Conservation (phyloP, 352 stramenopile genomes). For the Saprolegnia diclina region DNA sequence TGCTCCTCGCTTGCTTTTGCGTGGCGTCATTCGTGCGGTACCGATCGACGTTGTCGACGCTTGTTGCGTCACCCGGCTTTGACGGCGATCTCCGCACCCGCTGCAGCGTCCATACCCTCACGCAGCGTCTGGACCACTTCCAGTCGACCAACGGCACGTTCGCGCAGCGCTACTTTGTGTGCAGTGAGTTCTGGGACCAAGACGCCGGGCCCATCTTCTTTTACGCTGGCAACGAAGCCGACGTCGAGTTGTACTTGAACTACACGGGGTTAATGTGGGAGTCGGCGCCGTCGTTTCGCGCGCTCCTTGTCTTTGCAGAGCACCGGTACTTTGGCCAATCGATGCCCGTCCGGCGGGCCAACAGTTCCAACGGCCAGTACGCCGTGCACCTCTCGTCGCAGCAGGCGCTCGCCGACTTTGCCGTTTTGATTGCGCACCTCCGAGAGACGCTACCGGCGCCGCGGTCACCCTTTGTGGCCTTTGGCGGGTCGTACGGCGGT, state of each 20-base stretch:
- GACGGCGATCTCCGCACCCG: constrained; percentile 40
- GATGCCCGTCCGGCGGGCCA: constrained; percentile 30
- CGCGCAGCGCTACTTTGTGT: constrained; percentile 66
- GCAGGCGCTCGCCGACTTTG: constrained; percentile 62
- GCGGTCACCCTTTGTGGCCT: constrained; percentile 65
- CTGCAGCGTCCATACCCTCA: constrained; percentile 42
- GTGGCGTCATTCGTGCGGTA: background rate
- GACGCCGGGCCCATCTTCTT: constrained; percentile 55
- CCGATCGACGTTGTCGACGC: background rate
- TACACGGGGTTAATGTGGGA: constrained; percentile 71
- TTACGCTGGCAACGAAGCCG: constrained; percentile 66
- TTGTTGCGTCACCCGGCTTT: background rate
- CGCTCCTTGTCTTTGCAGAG: constrained; percentile 67
- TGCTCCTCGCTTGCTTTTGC: constrained; percentile 1
- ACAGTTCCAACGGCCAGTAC: background rate
- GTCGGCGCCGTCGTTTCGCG: constrained; percentile 51
- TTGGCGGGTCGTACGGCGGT: constrained; percentile 71
- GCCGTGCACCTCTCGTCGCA: constrained; percentile 34
- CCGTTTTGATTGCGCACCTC: constrained; percentile 43
- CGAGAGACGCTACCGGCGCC: constrained; percentile 37
- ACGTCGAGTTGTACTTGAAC: constrained; percentile 59
- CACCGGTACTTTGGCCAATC: constrained; percentile 74
- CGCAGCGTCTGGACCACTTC: constrained; percentile 51
- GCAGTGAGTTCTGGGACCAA: constrained; percentile 40
- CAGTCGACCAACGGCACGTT: constrained; percentile 21